Evolutionary conservation across 2,329 filamentous ascomycete genomes (phyloP).

Genomic region (Xylariomycetidae sp.): DNA sequence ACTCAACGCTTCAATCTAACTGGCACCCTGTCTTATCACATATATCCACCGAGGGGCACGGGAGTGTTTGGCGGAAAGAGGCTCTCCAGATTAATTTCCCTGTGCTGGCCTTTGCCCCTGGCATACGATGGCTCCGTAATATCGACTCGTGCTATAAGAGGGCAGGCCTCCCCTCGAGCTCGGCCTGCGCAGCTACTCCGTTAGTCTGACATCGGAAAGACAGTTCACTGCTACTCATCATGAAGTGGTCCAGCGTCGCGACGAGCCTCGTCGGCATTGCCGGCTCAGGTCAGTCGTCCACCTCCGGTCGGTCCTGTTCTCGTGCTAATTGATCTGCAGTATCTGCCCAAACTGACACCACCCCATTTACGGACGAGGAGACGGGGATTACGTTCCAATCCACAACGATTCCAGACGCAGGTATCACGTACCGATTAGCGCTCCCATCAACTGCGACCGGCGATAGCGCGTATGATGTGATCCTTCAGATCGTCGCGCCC

Average conservation of each 20-base stretch:
- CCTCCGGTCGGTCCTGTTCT: not conserved
- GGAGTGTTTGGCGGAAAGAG: conserved; percentile 12
- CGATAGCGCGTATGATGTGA: conserved; percentile 31
- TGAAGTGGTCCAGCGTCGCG: conserved; percentile 26
- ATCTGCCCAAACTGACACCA: conserved; percentile 29
- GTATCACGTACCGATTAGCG: conserved; percentile 26
- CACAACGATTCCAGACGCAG: conserved; percentile 33
- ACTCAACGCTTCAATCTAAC: conserved; percentile 8
- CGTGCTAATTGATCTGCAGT: conserved; percentile 10
- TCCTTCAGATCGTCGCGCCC: conserved; percentile 34
- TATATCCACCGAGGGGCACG: conserved; percentile 13
- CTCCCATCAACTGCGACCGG: conserved; percentile 27
- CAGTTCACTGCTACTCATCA: too few relatives aligned
- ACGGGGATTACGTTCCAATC: conserved; percentile 40
- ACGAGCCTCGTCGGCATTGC: conserved; percentile 23
- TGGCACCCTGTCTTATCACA: conserved; percentile 9
- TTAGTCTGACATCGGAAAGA: not conserved
- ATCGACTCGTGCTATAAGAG: conserved; percentile 3
- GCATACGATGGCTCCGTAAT: conserved; percentile 6
- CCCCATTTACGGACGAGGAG: conserved; percentile 28
- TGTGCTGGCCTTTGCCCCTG: conserved; percentile 11
- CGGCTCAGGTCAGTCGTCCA: conserved; percentile 23
- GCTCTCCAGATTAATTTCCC: conserved; percentile 15
- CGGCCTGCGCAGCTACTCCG: too few relatives aligned
- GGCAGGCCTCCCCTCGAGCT: conserved; percentile 2